A percentile compares a stretch with the other conserved stretches of the same genome.
Evolutionary conservation across 495 filamentous ascomycete species (phyloP).

Genomic region (Podospora anserina): DNA sequence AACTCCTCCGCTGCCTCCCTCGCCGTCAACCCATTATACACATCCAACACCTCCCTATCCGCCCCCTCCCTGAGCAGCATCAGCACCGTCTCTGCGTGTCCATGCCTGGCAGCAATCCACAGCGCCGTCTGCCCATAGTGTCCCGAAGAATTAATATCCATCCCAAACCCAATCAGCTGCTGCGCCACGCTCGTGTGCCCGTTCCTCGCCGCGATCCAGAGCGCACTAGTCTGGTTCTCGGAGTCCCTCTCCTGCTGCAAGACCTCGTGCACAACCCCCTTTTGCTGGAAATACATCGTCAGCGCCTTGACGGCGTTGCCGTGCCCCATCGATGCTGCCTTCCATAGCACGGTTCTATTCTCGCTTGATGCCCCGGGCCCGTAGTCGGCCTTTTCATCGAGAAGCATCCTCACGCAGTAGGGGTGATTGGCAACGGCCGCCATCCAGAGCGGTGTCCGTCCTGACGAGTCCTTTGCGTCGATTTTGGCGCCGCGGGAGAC

Average conservation of each 20-base stretch:
- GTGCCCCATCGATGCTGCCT: not conserved
- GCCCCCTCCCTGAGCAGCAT: not conserved
- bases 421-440: not conserved
- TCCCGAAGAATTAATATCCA: not conserved
- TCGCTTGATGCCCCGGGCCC: not conserved
- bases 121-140: not conserved
- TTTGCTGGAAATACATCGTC: not conserved
- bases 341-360: not conserved
- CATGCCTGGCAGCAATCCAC: not conserved
- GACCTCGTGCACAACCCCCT: not conserved
- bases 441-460: not conserved
- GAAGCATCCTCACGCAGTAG: not conserved
- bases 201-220: slow-evolving; percentile 1
- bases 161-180: not conserved
- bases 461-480: not conserved
- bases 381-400: not conserved
- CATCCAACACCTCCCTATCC: not conserved
- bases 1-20: not conserved
- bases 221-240: not conserved
- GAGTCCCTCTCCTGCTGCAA: not conserved
- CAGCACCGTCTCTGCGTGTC: not conserved
- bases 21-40: not conserved
- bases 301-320: not conserved
- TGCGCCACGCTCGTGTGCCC: not conserved
- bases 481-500: not conserved